Evolutionary conservation across 2,329 filamentous ascomycete species (phyloP).

Genomic region (Colletotrichum horii): DNA sequence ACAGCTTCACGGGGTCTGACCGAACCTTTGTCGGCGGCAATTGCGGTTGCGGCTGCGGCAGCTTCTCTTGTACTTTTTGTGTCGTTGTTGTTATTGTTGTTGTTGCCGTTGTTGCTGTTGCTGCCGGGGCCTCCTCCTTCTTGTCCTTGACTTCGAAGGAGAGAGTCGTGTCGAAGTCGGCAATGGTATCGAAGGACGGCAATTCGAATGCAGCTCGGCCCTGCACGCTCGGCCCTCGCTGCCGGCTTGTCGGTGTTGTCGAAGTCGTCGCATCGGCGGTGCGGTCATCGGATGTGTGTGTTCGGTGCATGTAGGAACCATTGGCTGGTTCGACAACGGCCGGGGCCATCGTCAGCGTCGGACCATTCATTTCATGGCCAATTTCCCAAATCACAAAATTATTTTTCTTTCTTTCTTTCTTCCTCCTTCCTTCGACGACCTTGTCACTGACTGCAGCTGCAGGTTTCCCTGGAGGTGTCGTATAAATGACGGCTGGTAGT

Average conservation of each 20-base stretch:
- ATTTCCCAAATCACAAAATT: neutral
- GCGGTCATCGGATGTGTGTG: conserved; percentile 37
- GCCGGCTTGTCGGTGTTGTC: neutral
- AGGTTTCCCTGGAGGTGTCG: neutral
- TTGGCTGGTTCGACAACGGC: conserved; percentile 31
- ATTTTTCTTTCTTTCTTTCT: neutral
- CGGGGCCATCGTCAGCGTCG: conserved; percentile 44
- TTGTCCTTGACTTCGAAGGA: conserved; percentile 38
- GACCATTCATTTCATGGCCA: conserved; percentile 40
- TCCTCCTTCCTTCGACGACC: neutral
- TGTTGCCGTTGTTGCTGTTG: neutral
- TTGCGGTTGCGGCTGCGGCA: neutral
- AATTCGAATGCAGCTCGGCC: conserved; percentile 53
- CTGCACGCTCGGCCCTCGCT: conserved; percentile 27
- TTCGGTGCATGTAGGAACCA: conserved; percentile 34
- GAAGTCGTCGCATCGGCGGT: conserved; percentile 18
- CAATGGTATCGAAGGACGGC: conserved; percentile 56
- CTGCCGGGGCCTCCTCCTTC: conserved; percentile 24
- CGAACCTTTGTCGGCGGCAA: neutral
- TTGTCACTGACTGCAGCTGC: conserved; percentile 10
- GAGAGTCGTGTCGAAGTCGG: conserved; percentile 53
- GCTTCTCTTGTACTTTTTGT: conserved; percentile 29
- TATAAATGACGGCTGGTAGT: neutral
- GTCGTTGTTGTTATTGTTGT: neutral
- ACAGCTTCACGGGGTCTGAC: neutral